A percentile compares a stretch with the other conserved stretches of the same genome.
Evolutionary conservation across 139 green algal genomes (phyloP).

Genomic region (Gonium pectorale): DNA sequence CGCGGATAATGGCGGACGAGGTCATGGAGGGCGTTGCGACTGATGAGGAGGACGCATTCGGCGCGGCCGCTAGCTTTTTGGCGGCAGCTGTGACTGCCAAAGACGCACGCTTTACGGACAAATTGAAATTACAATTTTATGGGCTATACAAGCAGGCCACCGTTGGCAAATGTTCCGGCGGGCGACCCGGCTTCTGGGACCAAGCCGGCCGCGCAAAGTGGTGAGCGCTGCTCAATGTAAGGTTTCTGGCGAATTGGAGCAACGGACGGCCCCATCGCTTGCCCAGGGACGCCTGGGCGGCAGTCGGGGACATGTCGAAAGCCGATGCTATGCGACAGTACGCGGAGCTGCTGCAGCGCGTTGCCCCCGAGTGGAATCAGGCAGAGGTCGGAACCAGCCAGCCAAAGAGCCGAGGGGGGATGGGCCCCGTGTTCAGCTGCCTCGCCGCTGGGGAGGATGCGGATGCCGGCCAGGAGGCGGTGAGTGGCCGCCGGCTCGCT

Average conservation of each 20-base stretch:
- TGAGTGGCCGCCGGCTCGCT: not conserved
- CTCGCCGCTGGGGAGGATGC: constrained; percentile 28
- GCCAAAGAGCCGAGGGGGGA: not conserved
- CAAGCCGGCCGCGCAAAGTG: constrained; percentile 33
- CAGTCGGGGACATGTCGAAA: constrained; percentile 22
- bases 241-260: not conserved
- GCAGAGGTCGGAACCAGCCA: not conserved
- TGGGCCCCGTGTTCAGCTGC: constrained; percentile 49
- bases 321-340: constrained; percentile 13
- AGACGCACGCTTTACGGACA: constrained; percentile 27
- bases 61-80: constrained; percentile 21
- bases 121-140: constrained; percentile 41
- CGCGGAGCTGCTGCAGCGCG: not conserved
- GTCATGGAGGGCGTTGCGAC: not conserved
- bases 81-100: constrained; percentile 22
- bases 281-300: constrained; percentile 45
- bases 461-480: not conserved
- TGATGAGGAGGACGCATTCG: constrained; percentile 25
- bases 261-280: too few species aligned
- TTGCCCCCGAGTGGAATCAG: constrained; percentile 13
- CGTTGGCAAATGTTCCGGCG: not conserved
- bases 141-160: constrained; percentile 42
- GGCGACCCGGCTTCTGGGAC: constrained; percentile 41
- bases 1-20: not conserved
- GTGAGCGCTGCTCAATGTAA: not conserved